These are phyloP conservation scores for Cadophora sp. DNA, from an alignment of 2,329 filamentous ascomycete genomes.

Conservation along the genomic window DNA sequence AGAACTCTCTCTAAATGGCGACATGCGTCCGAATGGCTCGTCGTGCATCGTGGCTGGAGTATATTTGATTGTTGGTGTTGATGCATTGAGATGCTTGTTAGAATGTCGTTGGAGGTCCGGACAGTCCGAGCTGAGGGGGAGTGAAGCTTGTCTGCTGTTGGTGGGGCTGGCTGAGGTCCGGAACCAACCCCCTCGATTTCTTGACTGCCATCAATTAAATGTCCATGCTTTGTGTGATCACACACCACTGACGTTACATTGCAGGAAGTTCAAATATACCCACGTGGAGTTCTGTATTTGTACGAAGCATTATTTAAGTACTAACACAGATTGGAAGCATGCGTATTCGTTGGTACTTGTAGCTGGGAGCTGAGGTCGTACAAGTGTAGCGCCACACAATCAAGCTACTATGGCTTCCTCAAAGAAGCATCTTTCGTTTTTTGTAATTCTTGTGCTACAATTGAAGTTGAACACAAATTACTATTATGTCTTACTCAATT, in stretches of 20 bases:
- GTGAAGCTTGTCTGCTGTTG: neutral
- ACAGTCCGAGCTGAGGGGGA: neutral
- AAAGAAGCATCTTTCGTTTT: too few relatives aligned
- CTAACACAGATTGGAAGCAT: too few relatives aligned
- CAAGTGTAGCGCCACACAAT: too few relatives aligned
- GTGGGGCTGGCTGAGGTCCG: neutral
- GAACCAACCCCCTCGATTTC: neutral
- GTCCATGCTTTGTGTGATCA: neutral
- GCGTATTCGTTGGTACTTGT: too few relatives aligned
- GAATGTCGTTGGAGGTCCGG: constrained; percentile 2
- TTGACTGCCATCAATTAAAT: neutral
- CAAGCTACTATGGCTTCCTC: too few relatives aligned
- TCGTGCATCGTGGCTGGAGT: neutral
- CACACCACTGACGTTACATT: neutral
- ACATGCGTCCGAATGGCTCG: neutral
- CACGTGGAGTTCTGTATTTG: too few relatives aligned
- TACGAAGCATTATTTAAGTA: too few relatives aligned
- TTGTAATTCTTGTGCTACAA: too few relatives aligned
- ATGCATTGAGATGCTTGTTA: neutral
- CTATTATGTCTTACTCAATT: too few relatives aligned
- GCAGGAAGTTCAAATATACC: too few relatives aligned
- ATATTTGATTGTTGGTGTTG: neutral
- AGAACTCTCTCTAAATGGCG: neutral
- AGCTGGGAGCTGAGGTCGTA: too few relatives aligned
- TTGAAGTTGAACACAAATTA: too few relatives aligned